A percentile compares a stretch with the other conserved stretches of the same genome.
phyloP scores from a whole-genome alignment of 2,329 filamentous ascomycete genomes.

The Cephalotrichum gorgonifer region DNA sequence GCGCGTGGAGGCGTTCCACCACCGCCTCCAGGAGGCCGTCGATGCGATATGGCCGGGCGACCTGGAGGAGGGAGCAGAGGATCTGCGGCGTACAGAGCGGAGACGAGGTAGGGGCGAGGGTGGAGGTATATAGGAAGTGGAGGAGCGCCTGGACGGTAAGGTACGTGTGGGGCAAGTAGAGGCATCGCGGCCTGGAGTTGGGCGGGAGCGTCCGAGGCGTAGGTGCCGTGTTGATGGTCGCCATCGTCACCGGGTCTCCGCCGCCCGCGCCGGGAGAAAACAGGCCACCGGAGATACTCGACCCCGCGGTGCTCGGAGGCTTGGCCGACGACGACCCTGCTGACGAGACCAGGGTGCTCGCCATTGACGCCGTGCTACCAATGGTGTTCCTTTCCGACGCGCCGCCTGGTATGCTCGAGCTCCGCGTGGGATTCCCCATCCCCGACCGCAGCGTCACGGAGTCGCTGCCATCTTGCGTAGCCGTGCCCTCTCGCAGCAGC shows the following conservation, averaged over 20 bases:
- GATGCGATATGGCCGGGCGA: constrained; percentile 85
- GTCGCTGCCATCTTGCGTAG: constrained; percentile 62
- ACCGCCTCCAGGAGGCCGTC: constrained; percentile 89
- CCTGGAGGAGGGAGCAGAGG: constrained; percentile 85
- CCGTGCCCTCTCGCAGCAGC: constrained; percentile 70
- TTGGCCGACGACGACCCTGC: constrained; percentile 25
- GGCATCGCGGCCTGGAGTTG: constrained; percentile 63
- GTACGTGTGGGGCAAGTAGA: constrained; percentile 89
- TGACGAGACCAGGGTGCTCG: constrained; percentile 28
- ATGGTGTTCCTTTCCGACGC: constrained; percentile 45
- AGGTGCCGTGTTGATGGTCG: constrained; percentile 40
- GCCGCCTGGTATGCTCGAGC: constrained; percentile 80
- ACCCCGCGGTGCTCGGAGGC: constrained; percentile 32
- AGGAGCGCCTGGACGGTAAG: constrained; percentile 83
- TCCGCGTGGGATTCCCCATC: constrained; percentile 50
- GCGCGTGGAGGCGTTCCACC: constrained; percentile 78
- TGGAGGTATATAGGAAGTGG: constrained; percentile 88
- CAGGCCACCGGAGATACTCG: constrained; percentile 29
- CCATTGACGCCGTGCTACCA: constrained; percentile 35
- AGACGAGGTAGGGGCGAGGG: constrained; percentile 65
- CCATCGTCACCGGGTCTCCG: constrained; percentile 28
- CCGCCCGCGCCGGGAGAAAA: constrained; percentile 17
- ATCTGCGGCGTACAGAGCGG: constrained; percentile 88
- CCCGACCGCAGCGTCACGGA: constrained; percentile 63
- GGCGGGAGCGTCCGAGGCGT: constrained; percentile 48